Evolutionary conservation across 2,329 filamentous ascomycete genomes (phyloP).

Genomic region (Phaeosphaeriaceae sp.): DNA sequence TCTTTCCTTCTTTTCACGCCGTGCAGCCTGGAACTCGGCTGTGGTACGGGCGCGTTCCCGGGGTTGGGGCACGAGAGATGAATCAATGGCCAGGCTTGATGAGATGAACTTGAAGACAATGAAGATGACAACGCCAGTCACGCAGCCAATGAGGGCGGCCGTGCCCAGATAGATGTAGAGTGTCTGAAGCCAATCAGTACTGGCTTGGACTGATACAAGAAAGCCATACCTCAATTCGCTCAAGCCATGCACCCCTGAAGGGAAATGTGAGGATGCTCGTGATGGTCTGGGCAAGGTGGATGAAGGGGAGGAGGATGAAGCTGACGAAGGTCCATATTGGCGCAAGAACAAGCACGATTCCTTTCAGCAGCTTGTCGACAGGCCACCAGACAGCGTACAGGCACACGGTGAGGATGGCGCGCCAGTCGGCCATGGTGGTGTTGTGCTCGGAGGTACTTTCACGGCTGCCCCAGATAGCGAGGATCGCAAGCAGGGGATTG

Average conservation of each 20-base stretch:
- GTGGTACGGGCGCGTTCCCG: conserved; percentile 27
- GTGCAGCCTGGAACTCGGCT: conserved; percentile 37
- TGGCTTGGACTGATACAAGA: no score
- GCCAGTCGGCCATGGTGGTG: conserved; percentile 37
- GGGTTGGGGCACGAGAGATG: conserved; percentile 12
- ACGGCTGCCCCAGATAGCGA: conserved; percentile 11
- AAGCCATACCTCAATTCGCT: conserved; percentile 62
- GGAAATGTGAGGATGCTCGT: conserved; percentile 56
- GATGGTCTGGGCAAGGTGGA: conserved; percentile 54
- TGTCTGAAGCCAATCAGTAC: conserved; percentile 39
- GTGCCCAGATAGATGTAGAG: conserved; percentile 67
- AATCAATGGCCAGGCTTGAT: conserved; percentile 55
- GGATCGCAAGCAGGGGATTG: conserved; percentile 23
- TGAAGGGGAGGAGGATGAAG: conserved; percentile 60
- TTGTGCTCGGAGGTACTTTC: not conserved
- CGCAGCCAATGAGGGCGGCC: conserved; percentile 71
- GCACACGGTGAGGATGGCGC: conserved; percentile 35
- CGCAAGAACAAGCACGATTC: conserved; percentile 51
- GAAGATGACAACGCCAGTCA: conserved; percentile 67
- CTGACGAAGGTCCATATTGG: conserved; percentile 57
- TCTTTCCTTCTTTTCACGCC: conserved; percentile 32
- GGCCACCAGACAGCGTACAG: conserved; percentile 49
- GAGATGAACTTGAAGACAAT: conserved; percentile 63
- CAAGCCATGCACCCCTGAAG: conserved; percentile 53
- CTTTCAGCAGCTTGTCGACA: conserved; percentile 46